Base-by-base conservation (phyloP, 768 basidiomycete genomes). In the Butyriboletus loyo region DNA sequence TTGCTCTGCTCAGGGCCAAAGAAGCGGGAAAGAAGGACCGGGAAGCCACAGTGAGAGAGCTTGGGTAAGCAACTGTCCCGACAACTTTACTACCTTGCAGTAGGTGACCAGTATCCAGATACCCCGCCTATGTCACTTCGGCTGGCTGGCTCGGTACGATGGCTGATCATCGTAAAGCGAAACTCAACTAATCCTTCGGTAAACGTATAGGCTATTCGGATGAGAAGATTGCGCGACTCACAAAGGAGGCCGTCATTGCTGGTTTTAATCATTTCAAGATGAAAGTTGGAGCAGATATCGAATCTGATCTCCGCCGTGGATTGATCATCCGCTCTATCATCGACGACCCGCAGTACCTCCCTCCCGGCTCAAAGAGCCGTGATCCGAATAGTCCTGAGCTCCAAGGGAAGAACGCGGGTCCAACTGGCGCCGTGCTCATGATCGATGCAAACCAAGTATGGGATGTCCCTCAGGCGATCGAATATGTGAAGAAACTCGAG, bases 261-360 rank as follows among this genome's bases (percentile, higher is more conserved):
- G 95, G 95, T 21, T 98, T 98, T 82, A 96, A 92, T 73, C 94
- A 97, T 74, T 98, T 98, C 83, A 98, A 98, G 74, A 94, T 98
- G 86, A 98, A 98, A 75, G 96, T 98, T 58, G 96, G 96, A 48
- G 86, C 88, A 24, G 79, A 89, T 71, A 76, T 82, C 51, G 80
- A 84, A 35, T 83, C 86, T 66, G 96, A 97, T 71, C 75, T 94
- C 46, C 86, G 92, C 45, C 85, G 95, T 49, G 92, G 92, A 21
- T 81, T 80, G 62, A 78, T 98, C 63, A 95, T 98, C 60, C 85
- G 96, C 51, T 91, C 89, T 42, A 89, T 98, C 71, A 97, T 98
- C 67, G 96, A 98, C 64, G 86, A 98, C 73, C 91, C 92, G 5
- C 81, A 83, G 56, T 85, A 89, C 66, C 81, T 92, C 36, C 91